These are phyloP conservation scores for Paraconiothyrium sp. DNA, from an alignment of 2,329 filamentous ascomycete species.

Conservation along the genomic window DNA sequence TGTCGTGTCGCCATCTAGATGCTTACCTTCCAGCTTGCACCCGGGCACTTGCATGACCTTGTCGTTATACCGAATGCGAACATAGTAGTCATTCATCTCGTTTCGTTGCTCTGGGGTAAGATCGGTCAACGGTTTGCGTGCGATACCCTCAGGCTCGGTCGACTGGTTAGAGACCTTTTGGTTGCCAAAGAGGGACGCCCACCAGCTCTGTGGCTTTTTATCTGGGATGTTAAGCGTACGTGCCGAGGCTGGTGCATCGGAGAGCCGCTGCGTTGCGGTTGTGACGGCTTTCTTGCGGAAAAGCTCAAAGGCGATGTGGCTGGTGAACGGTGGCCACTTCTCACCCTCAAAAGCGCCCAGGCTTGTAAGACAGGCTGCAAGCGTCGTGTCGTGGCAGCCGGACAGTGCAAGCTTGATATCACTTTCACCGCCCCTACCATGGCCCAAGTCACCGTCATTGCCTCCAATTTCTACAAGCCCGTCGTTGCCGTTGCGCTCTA, in stretches of 20 bases:
- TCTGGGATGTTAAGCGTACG: slow-evolving; percentile 11
- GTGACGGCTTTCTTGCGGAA: slow-evolving; percentile 67
- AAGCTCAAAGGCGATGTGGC: slow-evolving; percentile 89
- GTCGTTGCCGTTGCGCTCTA: slow-evolving; percentile 46
- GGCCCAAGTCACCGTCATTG: slow-evolving; percentile 42
- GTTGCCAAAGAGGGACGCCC: slow-evolving; percentile 48
- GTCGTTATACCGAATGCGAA: slow-evolving; percentile 92
- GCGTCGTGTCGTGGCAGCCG: slow-evolving; percentile 93
- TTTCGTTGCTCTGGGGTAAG: slow-evolving; percentile 67
- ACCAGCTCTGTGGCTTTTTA: slow-evolving; percentile 44
- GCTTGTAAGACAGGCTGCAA: slow-evolving; percentile 80
- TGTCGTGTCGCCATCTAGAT: slow-evolving; percentile 84
- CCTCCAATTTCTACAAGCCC: slow-evolving; percentile 54
- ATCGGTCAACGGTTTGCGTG: slow-evolving; percentile 66
- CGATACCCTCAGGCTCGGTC: slow-evolving; percentile 57
- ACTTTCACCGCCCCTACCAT: slow-evolving; percentile 59
- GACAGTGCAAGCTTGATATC: slow-evolving; percentile 78
- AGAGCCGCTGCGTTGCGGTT: slow-evolving; percentile 8
- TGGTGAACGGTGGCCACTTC: slow-evolving; percentile 92
- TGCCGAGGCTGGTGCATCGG: slow-evolving; percentile 9
- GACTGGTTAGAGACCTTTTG: slow-evolving; percentile 21
- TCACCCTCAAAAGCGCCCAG: slow-evolving; percentile 79
- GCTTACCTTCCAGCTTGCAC: slow-evolving; percentile 78
- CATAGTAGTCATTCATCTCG: slow-evolving; percentile 79
- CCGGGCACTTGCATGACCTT: slow-evolving; percentile 81